phyloP scores from a whole-genome alignment of 371 early-diverging fungal species.

The Conidiobolus incongruus region DNA sequence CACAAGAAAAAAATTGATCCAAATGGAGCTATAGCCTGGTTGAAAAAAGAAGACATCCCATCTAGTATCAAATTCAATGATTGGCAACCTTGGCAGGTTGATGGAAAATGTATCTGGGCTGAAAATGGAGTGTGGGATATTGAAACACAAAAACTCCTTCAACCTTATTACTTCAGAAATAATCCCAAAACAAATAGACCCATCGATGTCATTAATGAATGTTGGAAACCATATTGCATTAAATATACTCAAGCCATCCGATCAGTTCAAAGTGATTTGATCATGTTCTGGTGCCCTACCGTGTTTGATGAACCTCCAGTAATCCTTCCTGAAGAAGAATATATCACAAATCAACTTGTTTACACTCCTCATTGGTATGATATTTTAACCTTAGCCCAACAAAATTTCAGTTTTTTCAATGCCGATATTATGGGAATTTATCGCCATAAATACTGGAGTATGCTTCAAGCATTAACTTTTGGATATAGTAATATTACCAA shows the following conservation, averaged over 20 bases:
- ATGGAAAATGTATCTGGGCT: slow-evolving; percentile 39
- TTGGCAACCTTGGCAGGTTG: slow-evolving; percentile 2
- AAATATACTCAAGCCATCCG: slow-evolving; percentile 18
- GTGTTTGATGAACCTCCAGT: slow-evolving; percentile 34
- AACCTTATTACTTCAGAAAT: slow-evolving; percentile 26
- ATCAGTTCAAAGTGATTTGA: slow-evolving; percentile 17
- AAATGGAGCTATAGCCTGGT: slow-evolving; percentile 22
- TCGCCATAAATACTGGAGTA: too few species aligned
- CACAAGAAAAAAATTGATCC: slow-evolving; percentile 20
- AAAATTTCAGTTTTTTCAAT: too few species aligned
- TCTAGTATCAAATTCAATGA: slow-evolving; percentile 10
- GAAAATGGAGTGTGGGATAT: slow-evolving; percentile 40
- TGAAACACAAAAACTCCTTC: slow-evolving; percentile 9
- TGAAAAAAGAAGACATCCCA: slow-evolving; percentile 13
- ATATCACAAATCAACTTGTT: slow-evolving; percentile 18
- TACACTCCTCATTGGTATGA: slow-evolving; percentile 63
- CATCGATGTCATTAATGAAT: slow-evolving; percentile 16
- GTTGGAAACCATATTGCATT: slow-evolving; percentile 28
- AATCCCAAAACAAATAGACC: slow-evolving; percentile 18
- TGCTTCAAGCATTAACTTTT: too few species aligned
- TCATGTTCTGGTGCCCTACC: slow-evolving; percentile 42
- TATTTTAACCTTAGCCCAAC: too few species aligned
- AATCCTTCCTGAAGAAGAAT: slow-evolving; percentile 13
- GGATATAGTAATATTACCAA: too few species aligned
- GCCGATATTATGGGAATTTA: too few species aligned